Evolutionary conservation across 192 early-diverging fungal genomes (phyloP).

Genomic region (Linnemannia elongata): DNA sequence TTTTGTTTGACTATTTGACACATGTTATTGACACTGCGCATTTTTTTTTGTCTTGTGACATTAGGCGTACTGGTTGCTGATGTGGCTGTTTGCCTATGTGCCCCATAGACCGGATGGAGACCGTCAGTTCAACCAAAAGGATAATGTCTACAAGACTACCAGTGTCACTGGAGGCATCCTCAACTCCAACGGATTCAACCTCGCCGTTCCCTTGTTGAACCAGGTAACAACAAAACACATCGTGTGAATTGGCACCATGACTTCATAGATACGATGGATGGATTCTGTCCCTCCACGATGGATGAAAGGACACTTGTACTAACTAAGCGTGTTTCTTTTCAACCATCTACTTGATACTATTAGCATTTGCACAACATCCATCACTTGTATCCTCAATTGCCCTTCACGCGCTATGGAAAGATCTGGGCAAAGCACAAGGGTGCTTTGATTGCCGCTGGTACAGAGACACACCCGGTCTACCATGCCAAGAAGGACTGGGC

Average conservation of each 20-base stretch:
- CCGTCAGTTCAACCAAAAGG: conserved; percentile 33
- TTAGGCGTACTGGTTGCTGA: conserved; percentile 48
- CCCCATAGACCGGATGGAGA: conserved; percentile 41
- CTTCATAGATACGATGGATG: no score
- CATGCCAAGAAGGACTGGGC: conserved; percentile 31
- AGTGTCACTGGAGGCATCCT: conserved; percentile 44
- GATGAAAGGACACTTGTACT: background rate
- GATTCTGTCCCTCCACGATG: background rate
- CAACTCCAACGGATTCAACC: conserved; percentile 36
- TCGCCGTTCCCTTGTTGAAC: conserved; percentile 47
- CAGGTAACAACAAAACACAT: background rate
- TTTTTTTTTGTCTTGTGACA: background rate
- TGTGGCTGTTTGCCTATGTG: conserved; percentile 51
- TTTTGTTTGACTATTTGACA: background rate
- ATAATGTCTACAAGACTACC: conserved; percentile 53
- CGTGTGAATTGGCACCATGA: background rate
- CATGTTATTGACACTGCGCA: background rate
- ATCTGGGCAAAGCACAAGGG: conserved; percentile 55
- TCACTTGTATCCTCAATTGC: conserved; percentile 45
- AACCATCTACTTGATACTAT: background rate
- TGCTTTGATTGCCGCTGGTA: conserved; percentile 36
- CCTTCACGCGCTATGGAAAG: conserved; percentile 40
- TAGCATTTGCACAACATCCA: conserved; percentile 52
- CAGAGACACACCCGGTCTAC: conserved; percentile 42
- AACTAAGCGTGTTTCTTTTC: background rate